These are phyloP conservation scores for Colletotrichum horii DNA, from an alignment of 2,329 filamentous ascomycete genomes.

Conservation along the genomic window DNA sequence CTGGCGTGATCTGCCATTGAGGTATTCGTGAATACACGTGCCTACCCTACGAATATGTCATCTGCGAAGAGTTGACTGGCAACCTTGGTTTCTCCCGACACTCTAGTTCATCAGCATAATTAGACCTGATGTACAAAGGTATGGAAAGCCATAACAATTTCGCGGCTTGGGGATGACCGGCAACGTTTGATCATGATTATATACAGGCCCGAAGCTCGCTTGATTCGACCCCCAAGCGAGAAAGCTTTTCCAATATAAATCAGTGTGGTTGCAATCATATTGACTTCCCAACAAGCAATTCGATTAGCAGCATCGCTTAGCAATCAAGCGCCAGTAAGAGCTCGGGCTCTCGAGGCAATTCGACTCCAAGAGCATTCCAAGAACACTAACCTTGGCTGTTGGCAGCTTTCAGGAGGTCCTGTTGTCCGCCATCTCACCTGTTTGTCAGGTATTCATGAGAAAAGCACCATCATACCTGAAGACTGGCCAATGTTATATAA, in stretches of 20 bases:
- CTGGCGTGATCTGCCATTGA: background rate
- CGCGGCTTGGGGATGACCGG: background rate
- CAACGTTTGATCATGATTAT: background rate
- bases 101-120: background rate
- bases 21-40: rapidly evolving
- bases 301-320: no score
- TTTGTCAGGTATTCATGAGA: background rate
- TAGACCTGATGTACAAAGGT: rapidly evolving
- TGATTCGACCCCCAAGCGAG: no score
- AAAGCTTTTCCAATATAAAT: no score
- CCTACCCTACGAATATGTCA: background rate
- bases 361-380: no score
- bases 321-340: rapidly evolving
- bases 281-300: no score
- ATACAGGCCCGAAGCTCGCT: background rate
- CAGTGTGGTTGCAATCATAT: background rate
- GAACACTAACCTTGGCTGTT: no score
- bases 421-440: background rate
- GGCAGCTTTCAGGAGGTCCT: no score
- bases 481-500: no score
- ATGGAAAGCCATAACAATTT: no score
- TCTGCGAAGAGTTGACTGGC: rapidly evolving
- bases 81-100: rapidly evolving
- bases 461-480: rapidly evolving
- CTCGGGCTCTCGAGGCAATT: no score